Base-by-base conservation (phyloP, 192 early-diverging fungal genomes). In the Phycomyces nitens region DNA sequence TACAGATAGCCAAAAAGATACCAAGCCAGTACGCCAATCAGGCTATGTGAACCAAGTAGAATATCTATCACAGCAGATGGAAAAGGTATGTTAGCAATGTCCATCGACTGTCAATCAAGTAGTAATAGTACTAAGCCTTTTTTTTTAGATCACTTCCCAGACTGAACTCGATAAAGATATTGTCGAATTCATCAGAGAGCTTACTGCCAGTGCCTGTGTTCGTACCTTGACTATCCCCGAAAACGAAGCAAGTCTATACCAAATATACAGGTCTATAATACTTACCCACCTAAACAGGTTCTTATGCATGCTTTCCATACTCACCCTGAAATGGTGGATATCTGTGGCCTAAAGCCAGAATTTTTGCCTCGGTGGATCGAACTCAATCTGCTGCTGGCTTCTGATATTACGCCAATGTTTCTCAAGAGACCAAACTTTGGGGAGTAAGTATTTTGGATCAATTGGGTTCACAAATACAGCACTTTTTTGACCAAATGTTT, bases 181-280 rank as follows among this genome's bases (percentile, higher is more conserved):
- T 11, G 12, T 47, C 11, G 18, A 47, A 3, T 18, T 47, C 44
- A 47, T 47, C 12, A 14, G 18, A 18, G 44, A 47, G 2, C 44
- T 47, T 18, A 47, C 18, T 26, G 34, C 51, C 6, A 22, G 15
- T 15, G 52, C 61, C 0, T 42, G 39, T 18, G 39, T 21, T 15
- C 50, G 61, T 20, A 63, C 34, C 23, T 41, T 63, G 18, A 63
- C 61, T 40, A 38, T 63, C 10, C 34, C 50, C 34, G 61, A 63
- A 18, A 63, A 50, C 3, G 41, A 60, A 43, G 59, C 27, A 60
- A 47, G 27, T 24, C 18, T 47, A 47, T n/a, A 7, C 7, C 8
- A 14, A 42, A 14, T 42, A 42, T 10, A 7, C 7, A 42, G n/a
- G n/a, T n/a, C n/a, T n/a, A n/a, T n/a, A n/a, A n/a, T n/a, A n/a